Evolutionary conservation across 2,329 filamentous ascomycete genomes (phyloP).

Genomic region (Fulvia fulva): DNA sequence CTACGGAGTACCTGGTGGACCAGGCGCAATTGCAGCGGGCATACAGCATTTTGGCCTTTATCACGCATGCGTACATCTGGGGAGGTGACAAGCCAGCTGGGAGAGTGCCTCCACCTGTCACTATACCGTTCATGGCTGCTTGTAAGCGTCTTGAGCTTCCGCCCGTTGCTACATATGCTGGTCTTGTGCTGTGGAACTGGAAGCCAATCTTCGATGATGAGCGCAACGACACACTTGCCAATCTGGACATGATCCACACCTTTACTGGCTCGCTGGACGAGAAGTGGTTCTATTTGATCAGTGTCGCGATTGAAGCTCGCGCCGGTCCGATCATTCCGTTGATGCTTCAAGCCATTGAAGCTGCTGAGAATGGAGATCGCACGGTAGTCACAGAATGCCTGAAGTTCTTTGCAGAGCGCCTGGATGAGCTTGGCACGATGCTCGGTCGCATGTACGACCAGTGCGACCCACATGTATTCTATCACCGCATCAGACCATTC

Average conservation of each 20-base stretch:
- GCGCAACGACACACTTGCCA: slow-evolving; percentile 75
- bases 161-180: slow-evolving; percentile 90
- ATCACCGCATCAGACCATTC: slow-evolving; percentile 92
- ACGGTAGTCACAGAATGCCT: slow-evolving; percentile 71
- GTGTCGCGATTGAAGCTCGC: slow-evolving; percentile 89
- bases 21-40: slow-evolving; percentile 89
- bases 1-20: slow-evolving; percentile 73
- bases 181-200: slow-evolving; percentile 93
- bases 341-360: slow-evolving; percentile 82
- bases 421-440: slow-evolving; percentile 77
- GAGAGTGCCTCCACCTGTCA: slow-evolving; percentile 72
- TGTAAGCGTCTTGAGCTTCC: slow-evolving; percentile 73
- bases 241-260: slow-evolving; percentile 80
- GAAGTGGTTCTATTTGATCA: slow-evolving; percentile 97
- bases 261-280: slow-evolving; percentile 94
- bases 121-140: slow-evolving; percentile 74
- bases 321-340: slow-evolving; percentile 81
- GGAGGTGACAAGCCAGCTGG: slow-evolving; percentile 69
- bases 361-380: slow-evolving; percentile 67
- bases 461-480: slow-evolving; percentile 92
- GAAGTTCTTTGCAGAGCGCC: slow-evolving; percentile 75
- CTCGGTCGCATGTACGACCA: slow-evolving; percentile 90
- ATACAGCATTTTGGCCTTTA: slow-evolving; percentile 72
- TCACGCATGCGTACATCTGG: slow-evolving; percentile 87
- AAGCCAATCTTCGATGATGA: slow-evolving; percentile 85